These are phyloP conservation scores for Setomelanomma holmii DNA, from an alignment of 2,329 filamentous ascomycete genomes.

Conservation along the genomic window DNA sequence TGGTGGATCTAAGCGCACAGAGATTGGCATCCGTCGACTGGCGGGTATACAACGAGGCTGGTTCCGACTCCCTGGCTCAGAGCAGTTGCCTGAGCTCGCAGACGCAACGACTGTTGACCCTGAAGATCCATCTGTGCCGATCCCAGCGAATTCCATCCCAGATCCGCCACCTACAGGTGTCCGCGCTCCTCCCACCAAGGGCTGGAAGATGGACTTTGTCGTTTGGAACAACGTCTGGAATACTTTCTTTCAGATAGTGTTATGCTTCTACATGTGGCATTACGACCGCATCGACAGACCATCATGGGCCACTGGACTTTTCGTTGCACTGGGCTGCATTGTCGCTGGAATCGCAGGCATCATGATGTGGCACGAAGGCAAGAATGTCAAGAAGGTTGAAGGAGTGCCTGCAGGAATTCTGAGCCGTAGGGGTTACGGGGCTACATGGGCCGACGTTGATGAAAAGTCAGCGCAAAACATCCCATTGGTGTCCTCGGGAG, in stretches of 20 bases:
- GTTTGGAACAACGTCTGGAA: conserved; percentile 82
- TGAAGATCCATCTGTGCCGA: conserved; percentile 62
- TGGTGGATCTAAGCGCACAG: conserved; percentile 57
- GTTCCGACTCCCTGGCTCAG: conserved; percentile 75
- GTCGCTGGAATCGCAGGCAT: conserved; percentile 73
- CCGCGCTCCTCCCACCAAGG: conserved; percentile 70
- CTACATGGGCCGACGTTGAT: conserved; percentile 33
- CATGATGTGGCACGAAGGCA: conserved; percentile 75
- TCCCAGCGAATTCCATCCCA: conserved; percentile 69
- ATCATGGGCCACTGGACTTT: conserved; percentile 78
- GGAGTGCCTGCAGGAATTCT: conserved; percentile 47
- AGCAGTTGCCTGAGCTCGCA: conserved; percentile 55
- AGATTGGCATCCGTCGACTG: conserved; percentile 67
- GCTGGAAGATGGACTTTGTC: conserved; percentile 82
- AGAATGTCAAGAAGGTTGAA: conserved; percentile 47
- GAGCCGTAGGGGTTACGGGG: conserved; percentile 28
- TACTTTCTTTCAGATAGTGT: conserved; percentile 75
- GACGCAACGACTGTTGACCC: conserved; percentile 33
- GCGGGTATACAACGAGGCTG: conserved; percentile 78
- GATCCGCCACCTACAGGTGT: conserved; percentile 74
- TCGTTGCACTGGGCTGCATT: conserved; percentile 76
- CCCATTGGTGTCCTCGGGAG: conserved; percentile 23
- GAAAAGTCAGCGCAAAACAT: conserved; percentile 23
- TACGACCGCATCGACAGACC: conserved; percentile 75
- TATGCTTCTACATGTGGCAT: conserved; percentile 85